Evolutionary conservation across 2,329 filamentous ascomycete species (phyloP).

Genomic region (Cyanodermella asteris): DNA sequence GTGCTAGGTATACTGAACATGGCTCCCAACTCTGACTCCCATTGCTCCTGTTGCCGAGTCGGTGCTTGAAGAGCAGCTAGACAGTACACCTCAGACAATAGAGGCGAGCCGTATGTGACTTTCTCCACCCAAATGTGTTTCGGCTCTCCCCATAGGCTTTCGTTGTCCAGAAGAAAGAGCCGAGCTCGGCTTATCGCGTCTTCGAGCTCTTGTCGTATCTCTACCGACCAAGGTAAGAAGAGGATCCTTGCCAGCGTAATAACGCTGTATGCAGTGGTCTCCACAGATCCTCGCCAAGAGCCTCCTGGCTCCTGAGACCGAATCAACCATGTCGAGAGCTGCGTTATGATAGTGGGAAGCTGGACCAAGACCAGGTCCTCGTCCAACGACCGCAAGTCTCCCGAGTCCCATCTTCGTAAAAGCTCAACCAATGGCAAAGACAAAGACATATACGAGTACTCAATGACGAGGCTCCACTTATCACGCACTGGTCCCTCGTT

Average conservation of each 20-base stretch:
- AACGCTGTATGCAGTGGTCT: conserved; percentile 6
- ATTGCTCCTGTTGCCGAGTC: background rate
- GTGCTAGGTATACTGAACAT: conserved; percentile 4
- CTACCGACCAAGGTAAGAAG: conserved; percentile 4
- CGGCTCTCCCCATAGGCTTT: conserved; percentile 2
- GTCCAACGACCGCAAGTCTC: too few relatives aligned
- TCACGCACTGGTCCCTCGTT: conserved; percentile 4
- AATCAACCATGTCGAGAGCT: conserved; percentile 4
- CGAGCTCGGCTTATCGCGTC: conserved; percentile 5
- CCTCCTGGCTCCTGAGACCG: conserved; percentile 8
- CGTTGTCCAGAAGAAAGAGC: conserved; percentile 3
- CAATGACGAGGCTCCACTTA: too few relatives aligned
- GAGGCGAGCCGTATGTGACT: conserved; percentile 4
- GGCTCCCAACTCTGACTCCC: conserved; percentile 2
- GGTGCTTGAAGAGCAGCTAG: conserved; percentile 12
- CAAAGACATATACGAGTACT: too few relatives aligned
- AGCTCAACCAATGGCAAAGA: too few relatives aligned
- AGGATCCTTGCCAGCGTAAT: conserved; percentile 4
- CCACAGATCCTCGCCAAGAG: conserved; percentile 6
- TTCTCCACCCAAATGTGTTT: conserved; percentile 7
- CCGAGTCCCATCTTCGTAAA: conserved; percentile 5
- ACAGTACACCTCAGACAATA: conserved; percentile 10
- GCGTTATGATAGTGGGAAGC: conserved; percentile 2
- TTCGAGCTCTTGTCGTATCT: conserved; percentile 1
- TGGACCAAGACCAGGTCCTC: too few relatives aligned